Percentiles rank a stretch among this genome's conserved stretches.
Evolutionary conservation across 352 stramenopile genomes (phyloP).

Genomic region (Pythium brachiatum): DNA sequence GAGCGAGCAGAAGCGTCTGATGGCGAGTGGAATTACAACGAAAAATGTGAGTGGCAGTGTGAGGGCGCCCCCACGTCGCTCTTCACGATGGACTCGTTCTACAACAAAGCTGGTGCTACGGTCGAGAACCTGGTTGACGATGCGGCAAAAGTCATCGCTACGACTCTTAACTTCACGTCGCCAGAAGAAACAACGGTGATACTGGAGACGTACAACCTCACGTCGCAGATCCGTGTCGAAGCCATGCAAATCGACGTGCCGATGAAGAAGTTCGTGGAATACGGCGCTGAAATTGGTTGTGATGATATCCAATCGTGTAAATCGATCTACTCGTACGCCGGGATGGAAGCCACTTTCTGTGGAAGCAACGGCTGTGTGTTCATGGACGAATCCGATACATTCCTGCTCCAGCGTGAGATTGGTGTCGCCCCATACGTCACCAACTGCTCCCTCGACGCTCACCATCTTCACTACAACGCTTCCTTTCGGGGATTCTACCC

Average conservation of each 20-base stretch:
- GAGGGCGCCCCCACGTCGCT: conserved; percentile 35
- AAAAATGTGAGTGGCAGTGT: conserved; percentile 38
- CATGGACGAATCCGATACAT: conserved; percentile 30
- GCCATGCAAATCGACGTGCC: conserved; percentile 16
- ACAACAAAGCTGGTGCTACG: not conserved
- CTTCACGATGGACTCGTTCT: conserved; percentile 30
- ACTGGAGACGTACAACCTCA: conserved; percentile 22
- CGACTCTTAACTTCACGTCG: conserved; percentile 2
- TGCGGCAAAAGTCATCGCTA: not conserved
- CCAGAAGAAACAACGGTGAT: conserved; percentile 1
- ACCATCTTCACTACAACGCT: conserved; percentile 37
- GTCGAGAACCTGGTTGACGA: not conserved
- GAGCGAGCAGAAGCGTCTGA: too few relatives aligned
- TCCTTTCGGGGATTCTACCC: conserved; percentile 44
- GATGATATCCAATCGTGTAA: not conserved
- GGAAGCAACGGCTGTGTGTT: conserved; percentile 40
- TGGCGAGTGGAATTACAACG: conserved; percentile 31
- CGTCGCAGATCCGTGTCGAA: conserved; percentile 15
- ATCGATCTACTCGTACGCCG: conserved; percentile 26
- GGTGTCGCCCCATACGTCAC: conserved; percentile 37
- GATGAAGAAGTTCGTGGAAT: not conserved
- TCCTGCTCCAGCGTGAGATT: conserved; percentile 38
- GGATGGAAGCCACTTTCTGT: conserved; percentile 32
- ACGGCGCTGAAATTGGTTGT: conserved; percentile 3
- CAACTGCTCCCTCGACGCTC: conserved; percentile 31